Evolutionary conservation across 106 monocot species (phyloP).

Genomic region (Acorus calamus): DNA sequence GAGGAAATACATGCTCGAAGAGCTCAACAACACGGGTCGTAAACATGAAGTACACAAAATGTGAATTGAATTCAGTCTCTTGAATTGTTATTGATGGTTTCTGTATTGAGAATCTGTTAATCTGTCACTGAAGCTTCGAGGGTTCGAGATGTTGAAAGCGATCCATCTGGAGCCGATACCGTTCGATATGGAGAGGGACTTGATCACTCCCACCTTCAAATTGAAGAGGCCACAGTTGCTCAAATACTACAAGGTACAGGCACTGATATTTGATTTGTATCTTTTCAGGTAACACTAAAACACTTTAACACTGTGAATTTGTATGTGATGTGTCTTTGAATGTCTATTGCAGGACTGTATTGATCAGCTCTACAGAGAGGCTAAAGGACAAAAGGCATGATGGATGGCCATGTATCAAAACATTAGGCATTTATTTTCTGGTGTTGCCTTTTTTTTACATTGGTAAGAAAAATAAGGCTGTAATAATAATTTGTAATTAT

Average conservation of each 20-base stretch:
- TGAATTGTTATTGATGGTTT: neutral
- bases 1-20: conserved; percentile 53
- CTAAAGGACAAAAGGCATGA: too few species aligned
- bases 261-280: too few species aligned
- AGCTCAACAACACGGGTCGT: conserved; percentile 61
- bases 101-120: neutral
- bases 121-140: conserved; percentile 46
- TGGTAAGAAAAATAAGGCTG: too few species aligned
- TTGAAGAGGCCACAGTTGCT: conserved; percentile 77
- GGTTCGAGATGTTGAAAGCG: conserved; percentile 84
- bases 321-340: too few species aligned
- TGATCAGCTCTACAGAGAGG: too few species aligned
- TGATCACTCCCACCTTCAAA: conserved; percentile 90
- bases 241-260: conserved; percentile 60
- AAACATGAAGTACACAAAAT: conserved; percentile 32
- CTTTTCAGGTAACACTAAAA: too few species aligned
- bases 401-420: too few species aligned
- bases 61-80: neutral
- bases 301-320: too few species aligned
- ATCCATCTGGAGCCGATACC: conserved; percentile 61
- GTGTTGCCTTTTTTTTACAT: too few species aligned
- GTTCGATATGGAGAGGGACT: conserved; percentile 80
- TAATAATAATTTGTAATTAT: too few species aligned
- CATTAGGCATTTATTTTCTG: too few species aligned
- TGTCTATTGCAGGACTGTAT: too few species aligned